phyloP scores from a whole-genome alignment of 1,139 yeast genomes.

The Citeromyces siamensis region DNA sequence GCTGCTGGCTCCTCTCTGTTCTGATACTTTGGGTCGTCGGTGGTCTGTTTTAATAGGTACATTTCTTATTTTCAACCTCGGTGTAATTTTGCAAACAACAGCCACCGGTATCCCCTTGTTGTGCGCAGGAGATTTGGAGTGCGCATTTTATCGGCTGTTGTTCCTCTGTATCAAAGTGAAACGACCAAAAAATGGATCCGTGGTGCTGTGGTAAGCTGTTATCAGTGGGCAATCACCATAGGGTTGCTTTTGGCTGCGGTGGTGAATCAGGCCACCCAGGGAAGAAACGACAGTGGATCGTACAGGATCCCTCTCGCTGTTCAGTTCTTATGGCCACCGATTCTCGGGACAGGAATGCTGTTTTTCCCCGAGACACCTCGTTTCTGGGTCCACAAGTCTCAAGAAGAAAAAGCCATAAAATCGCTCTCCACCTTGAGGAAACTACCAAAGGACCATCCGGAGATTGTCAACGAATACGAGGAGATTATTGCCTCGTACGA shows the following conservation, averaged over 20 bases:
- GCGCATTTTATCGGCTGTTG: slow-evolving; percentile 49
- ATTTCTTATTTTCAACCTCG: slow-evolving; percentile 14
- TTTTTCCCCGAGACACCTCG: slow-evolving; percentile 61
- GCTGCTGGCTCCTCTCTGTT: slow-evolving; percentile 38
- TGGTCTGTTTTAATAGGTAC: slow-evolving; percentile 36
- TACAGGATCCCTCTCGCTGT: slow-evolving; percentile 42
- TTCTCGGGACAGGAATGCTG: slow-evolving; percentile 35
- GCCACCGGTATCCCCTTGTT: slow-evolving; percentile 20
- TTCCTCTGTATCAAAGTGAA: slow-evolving; percentile 62
- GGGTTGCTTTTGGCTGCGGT: slow-evolving; percentile 58
- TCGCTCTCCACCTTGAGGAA: slow-evolving; percentile 22
- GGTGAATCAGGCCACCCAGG: slow-evolving; percentile 41
- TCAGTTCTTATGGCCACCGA: slow-evolving; percentile 33
- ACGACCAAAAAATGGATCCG: slow-evolving; percentile 52
- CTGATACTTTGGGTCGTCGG: slow-evolving; percentile 44
- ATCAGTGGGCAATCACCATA: slow-evolving; percentile 53
- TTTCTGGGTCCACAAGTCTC: slow-evolving; percentile 31
- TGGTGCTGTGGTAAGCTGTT: slow-evolving; percentile 55
- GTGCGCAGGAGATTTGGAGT: slow-evolving; percentile 47
- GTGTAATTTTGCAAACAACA: slow-evolving; percentile 24
- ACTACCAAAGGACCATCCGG: slow-evolving; percentile 3
- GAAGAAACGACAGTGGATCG: slow-evolving; percentile 28
- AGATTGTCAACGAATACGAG: slow-evolving; percentile 2
- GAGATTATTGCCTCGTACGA: background rate
- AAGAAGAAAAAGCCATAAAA: slow-evolving; percentile 29